These are phyloP conservation scores for Stygiomarasmius scandens DNA, from an alignment of 1,284 basidiomycete genomes.

Conservation along the genomic window DNA sequence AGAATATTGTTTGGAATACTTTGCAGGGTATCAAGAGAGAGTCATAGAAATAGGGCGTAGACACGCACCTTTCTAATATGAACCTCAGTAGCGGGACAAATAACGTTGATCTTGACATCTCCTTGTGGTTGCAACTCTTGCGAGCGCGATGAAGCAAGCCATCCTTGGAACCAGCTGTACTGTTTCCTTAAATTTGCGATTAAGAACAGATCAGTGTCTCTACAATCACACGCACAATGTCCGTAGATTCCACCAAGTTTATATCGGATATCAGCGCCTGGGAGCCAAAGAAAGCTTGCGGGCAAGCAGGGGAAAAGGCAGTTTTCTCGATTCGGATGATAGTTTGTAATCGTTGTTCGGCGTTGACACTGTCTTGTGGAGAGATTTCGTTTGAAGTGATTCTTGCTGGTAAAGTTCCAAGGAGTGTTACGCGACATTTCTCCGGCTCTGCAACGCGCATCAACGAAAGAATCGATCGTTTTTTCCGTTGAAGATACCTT, in stretches of 20 bases:
- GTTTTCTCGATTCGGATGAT: conserved; percentile 47
- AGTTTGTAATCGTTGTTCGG: conserved; percentile 30
- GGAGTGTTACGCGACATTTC: conserved; percentile 33
- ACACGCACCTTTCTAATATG: conserved; percentile 74
- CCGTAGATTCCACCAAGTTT: conserved; percentile 39
- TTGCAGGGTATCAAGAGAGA: conserved; percentile 13
- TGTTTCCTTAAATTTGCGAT: conserved; percentile 20
- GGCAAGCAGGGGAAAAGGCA: conserved; percentile 32
- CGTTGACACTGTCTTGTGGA: conserved; percentile 33
- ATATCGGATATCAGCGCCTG: conserved; percentile 32
- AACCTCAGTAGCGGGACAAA: conserved; percentile 81
- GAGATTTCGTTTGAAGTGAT: not conserved
- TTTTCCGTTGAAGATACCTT: conserved; percentile 40
- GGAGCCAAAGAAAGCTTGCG: conserved; percentile 28
- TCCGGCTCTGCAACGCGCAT: conserved; percentile 24
- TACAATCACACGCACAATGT: conserved; percentile 45
- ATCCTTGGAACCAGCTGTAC: conserved; percentile 51
- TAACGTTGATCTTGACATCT: conserved; percentile 68
- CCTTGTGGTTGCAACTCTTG: conserved; percentile 36
- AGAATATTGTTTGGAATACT: conserved; percentile 82
- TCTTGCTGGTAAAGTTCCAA: conserved; percentile 38
- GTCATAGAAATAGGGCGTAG: not conserved
- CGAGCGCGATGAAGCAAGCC: conserved; percentile 30
- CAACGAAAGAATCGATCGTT: not conserved
- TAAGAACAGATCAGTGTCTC: conserved; percentile 22